Base-by-base conservation (phyloP, 192 early-diverging fungal species). In the Coemansia sp. region DNA sequence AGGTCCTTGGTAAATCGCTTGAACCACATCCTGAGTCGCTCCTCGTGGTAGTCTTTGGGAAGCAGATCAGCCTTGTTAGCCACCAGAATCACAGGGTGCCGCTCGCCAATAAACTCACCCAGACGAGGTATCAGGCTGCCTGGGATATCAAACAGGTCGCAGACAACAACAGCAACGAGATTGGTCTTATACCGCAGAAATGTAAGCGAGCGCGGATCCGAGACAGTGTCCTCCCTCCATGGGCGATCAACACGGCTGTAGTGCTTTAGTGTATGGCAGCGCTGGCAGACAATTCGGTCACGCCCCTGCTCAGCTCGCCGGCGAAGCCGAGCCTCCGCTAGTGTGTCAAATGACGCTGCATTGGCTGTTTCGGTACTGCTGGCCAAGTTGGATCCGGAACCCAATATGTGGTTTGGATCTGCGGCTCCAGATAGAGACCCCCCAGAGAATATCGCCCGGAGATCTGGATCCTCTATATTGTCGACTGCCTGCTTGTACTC, bases 41-140 rank as follows among this genome's bases (percentile, higher is more conserved):
- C 73, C 16, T 74, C 57, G 55, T 87, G 83, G 36, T 79, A 77
- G 34, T 79, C 78, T 24, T 66, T 77, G 3, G 89, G 89, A 50
- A 92, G 70, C 56, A 93, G 39, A 63, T 93, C 91, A 5, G 82
- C 55, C 60, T 93, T 93, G 73, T 93, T 93, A 9, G 84, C 89
- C 2, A 87, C 89, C 2, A 93, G 63, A 1, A 93, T 64, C 38
- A 91, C 77, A 3, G 79, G 67, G 11, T 81, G 77, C n/a, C 75
- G 62, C 9, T 67, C 53, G 31, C 89, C 85, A 24, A 89, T 83
- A 45, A 86, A 67, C 10, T 86, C 62, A 42, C 82, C 66, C 21
- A 87, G 62, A 35, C 80, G 64, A 5, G 76, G 73, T 5, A 84
- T 73, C 10, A 91, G 60, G 26, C 87, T 88, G 7, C 79, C 85